Conservation (phyloP, 164 flowering plant species). For the Nymphaea colorata region DNA sequence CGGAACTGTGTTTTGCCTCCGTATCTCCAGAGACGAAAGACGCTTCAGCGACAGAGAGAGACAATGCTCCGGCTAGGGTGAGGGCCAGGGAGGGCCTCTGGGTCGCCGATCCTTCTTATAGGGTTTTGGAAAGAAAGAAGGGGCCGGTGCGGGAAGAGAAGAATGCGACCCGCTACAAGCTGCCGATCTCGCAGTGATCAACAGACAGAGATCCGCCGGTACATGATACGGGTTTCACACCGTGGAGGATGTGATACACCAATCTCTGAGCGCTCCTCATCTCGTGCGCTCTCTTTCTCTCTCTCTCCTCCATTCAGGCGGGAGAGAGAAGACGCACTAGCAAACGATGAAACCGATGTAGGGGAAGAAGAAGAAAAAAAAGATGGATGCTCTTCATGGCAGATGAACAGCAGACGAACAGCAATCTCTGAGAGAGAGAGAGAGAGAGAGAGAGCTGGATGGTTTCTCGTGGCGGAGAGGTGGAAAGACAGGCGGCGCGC, state of each 20-base stretch:
- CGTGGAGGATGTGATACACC: background rate
- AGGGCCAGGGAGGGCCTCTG: slow-evolving; percentile 1
- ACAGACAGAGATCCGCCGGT: background rate
- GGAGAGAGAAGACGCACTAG: no score
- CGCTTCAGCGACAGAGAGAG: slow-evolving; percentile 38
- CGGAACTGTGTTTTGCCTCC: slow-evolving; percentile 26
- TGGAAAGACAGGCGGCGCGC: no score
- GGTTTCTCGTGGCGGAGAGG: no score
- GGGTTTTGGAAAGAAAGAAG: slow-evolving; percentile 1
- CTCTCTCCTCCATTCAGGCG: no score
- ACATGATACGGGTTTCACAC: background rate
- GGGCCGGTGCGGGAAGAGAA: background rate
- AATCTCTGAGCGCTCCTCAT: background rate
- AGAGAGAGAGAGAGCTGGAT: no score
- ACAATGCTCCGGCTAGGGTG: slow-evolving; percentile 31
- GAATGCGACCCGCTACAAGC: background rate
- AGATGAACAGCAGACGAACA: no score
- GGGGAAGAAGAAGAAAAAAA: no score
- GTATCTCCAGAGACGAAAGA: slow-evolving; percentile 23
- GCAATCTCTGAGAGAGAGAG: no score
- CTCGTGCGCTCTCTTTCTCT: background rate
- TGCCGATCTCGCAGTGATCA: background rate
- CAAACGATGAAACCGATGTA: no score
- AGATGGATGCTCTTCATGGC: no score
- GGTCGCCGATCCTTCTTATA: background rate